Percentiles rank a stretch among this genome's conserved stretches.
phyloP scores from a whole-genome alignment of 345 rosid genomes.

The Zanthoxylum bungeanum region DNA sequence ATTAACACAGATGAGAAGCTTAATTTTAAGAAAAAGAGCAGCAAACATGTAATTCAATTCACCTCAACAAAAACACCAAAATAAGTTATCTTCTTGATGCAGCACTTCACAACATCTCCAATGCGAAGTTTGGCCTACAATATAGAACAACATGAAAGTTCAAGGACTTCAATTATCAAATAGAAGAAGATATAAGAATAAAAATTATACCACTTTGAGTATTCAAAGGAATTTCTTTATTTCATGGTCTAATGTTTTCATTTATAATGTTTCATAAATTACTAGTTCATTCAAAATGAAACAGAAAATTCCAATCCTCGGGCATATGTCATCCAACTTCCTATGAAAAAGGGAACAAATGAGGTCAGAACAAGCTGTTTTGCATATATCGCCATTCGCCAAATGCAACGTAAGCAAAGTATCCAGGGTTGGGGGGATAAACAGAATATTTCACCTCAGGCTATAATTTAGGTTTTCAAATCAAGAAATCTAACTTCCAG shows the following conservation, averaged over 20 bases:
- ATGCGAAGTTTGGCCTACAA: conserved; percentile 82
- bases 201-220: not conserved
- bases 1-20: not conserved
- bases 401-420: not conserved
- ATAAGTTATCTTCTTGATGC: conserved; percentile 83
- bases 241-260: not conserved
- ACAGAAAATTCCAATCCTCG: too few relatives aligned
- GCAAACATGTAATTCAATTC: conserved; percentile 8
- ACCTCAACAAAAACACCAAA: conserved; percentile 96
- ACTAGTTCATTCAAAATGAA: not conserved
- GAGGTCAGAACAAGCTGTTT: not conserved
- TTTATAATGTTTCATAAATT: not conserved
- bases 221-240: not conserved
- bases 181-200: conserved; percentile 3
- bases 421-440: too few relatives aligned
- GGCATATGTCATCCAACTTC: not conserved
- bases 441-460: not conserved
- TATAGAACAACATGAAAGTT: conserved; percentile 8
- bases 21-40: not conserved
- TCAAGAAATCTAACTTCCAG: not conserved
- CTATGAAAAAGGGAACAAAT: not conserved
- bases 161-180: conserved; percentile 10
- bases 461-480: not conserved
- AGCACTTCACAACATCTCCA: conserved; percentile 87
- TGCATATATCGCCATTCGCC: not conserved